Conservation (phyloP, 2,329 filamentous ascomycete species). For the Ustulina deusta region DNA sequence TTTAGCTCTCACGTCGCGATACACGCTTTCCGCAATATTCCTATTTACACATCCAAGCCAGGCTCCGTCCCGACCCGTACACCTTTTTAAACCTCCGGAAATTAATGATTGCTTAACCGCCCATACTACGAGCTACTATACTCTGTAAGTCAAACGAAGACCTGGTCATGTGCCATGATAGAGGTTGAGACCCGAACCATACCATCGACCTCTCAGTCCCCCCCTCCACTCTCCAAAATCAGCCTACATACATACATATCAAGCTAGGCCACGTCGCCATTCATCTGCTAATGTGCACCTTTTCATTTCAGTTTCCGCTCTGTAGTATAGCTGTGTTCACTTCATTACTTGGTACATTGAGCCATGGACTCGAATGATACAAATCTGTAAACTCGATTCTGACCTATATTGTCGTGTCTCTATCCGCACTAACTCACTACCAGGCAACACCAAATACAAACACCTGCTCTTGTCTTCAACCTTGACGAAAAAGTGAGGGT, state of each 20-base stretch:
- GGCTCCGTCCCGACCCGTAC: conserved; percentile 52
- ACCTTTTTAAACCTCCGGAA: conserved; percentile 46
- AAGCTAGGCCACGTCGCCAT: conserved; percentile 50
- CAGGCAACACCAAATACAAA: conserved; percentile 63
- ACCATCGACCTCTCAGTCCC: conserved; percentile 48
- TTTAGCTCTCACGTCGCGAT: conserved; percentile 55
- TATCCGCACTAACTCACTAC: conserved; percentile 53
- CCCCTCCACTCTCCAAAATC: too few species aligned
- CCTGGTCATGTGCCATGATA: conserved; percentile 54
- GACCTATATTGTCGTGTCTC: conserved; percentile 32
- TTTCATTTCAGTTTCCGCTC: conserved; percentile 52
- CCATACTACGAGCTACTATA: conserved; percentile 54
- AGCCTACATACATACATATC: conserved; percentile 42
- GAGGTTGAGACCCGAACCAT: conserved; percentile 46
- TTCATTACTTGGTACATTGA: conserved; percentile 52
- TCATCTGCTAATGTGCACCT: conserved; percentile 55
- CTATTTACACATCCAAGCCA: conserved; percentile 40
- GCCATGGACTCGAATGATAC: conserved; percentile 65
- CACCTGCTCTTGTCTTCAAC: conserved; percentile 63
- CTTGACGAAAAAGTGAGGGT: conserved; percentile 62
- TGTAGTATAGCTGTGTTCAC: conserved; percentile 53
- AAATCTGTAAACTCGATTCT: conserved; percentile 61
- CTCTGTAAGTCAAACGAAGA: conserved; percentile 55
- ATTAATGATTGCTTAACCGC: conserved; percentile 48
- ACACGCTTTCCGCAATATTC: conserved; percentile 53